Percentiles rank a stretch among this genome's conserved stretches.
phyloP scores from a whole-genome alignment of 495 filamentous ascomycete genomes.

The Aspergillus affinis region DNA sequence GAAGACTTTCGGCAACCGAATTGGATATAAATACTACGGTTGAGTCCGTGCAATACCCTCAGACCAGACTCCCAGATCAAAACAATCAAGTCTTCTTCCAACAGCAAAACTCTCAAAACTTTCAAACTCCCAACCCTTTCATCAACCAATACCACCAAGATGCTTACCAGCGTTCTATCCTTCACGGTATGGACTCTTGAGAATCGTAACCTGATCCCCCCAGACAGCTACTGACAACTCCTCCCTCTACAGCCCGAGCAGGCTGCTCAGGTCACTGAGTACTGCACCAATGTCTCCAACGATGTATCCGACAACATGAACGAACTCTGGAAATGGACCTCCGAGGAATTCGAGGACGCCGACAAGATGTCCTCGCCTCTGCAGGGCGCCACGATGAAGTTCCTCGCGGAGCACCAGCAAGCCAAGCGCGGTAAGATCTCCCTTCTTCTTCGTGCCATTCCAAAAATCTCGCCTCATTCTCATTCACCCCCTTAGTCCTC shows the following conservation, averaged over 20 bases:
- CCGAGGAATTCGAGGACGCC: background rate
- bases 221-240: background rate
- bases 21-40: background rate
- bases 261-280: slow-evolving; percentile 4
- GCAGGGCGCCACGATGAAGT: slow-evolving; percentile 5
- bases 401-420: slow-evolving; percentile 1
- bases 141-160: background rate
- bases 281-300: slow-evolving; percentile 1
- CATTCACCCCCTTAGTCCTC: background rate
- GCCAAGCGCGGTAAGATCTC: slow-evolving; percentile 2
- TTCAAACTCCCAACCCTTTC: too few relatives aligned
- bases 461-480: background rate
- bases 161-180: slow-evolving; percentile 6
- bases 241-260: background rate
- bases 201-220: background rate
- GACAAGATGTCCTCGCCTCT: slow-evolving; percentile 8
- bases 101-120: background rate
- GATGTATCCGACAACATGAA: slow-evolving; percentile 4
- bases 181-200: background rate
- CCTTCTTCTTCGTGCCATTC: background rate
- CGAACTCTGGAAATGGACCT: slow-evolving; percentile 9
- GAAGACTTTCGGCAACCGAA: background rate
- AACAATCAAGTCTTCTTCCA: background rate
- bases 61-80: slow-evolving; percentile 1
- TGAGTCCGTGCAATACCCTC: background rate